Percentiles rank a stretch among this genome's conserved stretches.
Conservation (phyloP, 164 flowering plant genomes). For the Brasenia schreberi region DNA sequence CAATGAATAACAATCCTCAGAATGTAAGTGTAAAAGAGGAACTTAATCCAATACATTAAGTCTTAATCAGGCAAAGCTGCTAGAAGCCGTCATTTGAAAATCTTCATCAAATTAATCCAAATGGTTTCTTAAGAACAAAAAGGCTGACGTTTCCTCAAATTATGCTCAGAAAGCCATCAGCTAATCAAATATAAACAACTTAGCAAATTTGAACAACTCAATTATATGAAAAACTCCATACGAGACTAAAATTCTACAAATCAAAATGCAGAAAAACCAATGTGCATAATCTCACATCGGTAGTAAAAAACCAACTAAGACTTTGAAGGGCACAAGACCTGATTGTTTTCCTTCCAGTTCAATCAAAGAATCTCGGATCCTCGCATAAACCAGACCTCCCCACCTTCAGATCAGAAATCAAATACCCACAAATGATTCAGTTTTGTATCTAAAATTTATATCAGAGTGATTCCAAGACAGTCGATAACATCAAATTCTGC, state of each 20-base stretch:
- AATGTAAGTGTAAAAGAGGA: background rate
- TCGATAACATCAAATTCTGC: background rate
- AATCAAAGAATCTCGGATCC: constrained; percentile 31
- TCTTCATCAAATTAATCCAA: background rate
- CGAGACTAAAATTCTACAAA: constrained; percentile 5
- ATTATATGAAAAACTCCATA: background rate
- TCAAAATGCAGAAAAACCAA: background rate
- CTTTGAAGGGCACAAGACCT: background rate
- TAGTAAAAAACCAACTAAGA: background rate
- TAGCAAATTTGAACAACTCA: background rate
- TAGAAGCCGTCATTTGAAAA: background rate
- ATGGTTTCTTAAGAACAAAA: background rate
- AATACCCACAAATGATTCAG: background rate
- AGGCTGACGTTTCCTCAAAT: background rate
- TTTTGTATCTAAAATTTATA: too few species aligned
- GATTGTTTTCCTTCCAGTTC: constrained; percentile 23
- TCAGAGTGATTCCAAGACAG: too few species aligned
- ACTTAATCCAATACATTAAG: background rate
- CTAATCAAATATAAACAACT: background rate
- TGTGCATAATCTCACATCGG: background rate
- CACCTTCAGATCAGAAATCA: background rate
- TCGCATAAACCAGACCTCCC: background rate
- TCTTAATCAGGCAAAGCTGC: background rate
- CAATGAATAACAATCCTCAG: background rate
- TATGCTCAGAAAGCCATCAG: background rate